phyloP scores from a whole-genome alignment of 176 grass and related monocot genomes.

The Pontederia paniculata region DNA sequence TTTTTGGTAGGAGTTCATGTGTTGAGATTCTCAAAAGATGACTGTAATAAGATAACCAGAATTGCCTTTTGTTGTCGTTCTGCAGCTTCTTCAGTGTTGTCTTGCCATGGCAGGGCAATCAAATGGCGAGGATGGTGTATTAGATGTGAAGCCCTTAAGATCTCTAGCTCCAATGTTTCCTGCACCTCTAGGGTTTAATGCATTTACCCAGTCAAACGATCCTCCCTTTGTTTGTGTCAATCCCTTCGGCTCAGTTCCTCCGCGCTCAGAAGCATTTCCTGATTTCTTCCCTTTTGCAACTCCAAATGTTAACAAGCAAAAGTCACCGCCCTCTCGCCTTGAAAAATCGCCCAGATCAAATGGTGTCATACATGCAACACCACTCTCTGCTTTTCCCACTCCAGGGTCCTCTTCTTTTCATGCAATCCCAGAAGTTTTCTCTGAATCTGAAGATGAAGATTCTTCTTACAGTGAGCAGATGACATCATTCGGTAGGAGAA shows the following conservation, averaged over 20 bases:
- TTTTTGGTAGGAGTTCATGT: too few relatives aligned
- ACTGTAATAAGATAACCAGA: background rate
- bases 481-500: constrained; percentile 46
- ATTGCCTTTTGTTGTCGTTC: background rate
- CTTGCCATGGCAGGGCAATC: constrained; percentile 3
- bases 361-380: constrained; percentile 35
- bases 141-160: constrained; percentile 65
- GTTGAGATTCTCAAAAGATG: too few relatives aligned
- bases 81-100: constrained; percentile 1
- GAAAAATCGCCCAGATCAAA: constrained; percentile 7
- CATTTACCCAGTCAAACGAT: constrained; percentile 33
- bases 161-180: constrained; percentile 88
- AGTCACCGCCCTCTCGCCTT: background rate
- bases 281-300: constrained; percentile 7
- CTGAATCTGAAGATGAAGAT: constrained; percentile 23
- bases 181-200: constrained; percentile 49
- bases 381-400: constrained; percentile 37
- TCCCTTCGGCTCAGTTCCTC: constrained; percentile 33
- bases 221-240: constrained; percentile 46
- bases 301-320: constrained; percentile 4
- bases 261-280: constrained; percentile 5
- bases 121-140: constrained; percentile 32
- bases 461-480: constrained; percentile 31
- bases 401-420: background rate
- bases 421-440: background rate